Base-by-base conservation (phyloP, 768 basidiomycete species). In the Trametes elegans region DNA sequence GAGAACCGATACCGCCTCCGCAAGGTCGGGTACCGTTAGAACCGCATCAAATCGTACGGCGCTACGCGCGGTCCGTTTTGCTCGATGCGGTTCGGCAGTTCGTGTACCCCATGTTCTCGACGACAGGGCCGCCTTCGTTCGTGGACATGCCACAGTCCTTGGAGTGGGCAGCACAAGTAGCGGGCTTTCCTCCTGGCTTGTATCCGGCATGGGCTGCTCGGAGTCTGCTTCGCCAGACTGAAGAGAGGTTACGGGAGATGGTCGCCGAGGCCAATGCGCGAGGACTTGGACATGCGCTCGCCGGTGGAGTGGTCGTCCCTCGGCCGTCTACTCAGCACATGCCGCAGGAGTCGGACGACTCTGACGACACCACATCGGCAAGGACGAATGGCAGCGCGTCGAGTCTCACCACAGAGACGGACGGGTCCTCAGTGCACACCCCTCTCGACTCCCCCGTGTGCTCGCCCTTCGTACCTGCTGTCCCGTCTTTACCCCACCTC, bases 51-150 rank as follows among this genome's bases (percentile, higher is more conserved):
- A 46, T 45, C 18, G 76, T 85, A 35, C 80, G 86, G 16, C 73
- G 76, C 31, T 76, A 80, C 40, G 88, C 88, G 5, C 83, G 87
- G 27, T 84, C 87, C 18, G 74, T 77, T 3, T 76, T 90, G 13
- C 76, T 89, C 7, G 86, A 91, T 60, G 74, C 80, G 3, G 89
- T 82, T 64, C 81, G 87, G 29, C 76, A 76, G 21, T 79, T 82
- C 62, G 78, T 87, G 23, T 52, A 48, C 14, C 60, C 53, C 57
- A 52, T 53, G 62, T 44, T 56, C 54, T 59, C 34, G 41, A 39
- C 29, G 19, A 41, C 49, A 19, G 55, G 51, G 13, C 35, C 34
- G 60, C 13, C 46, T 32, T 41, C 57, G 1, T 59, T 59, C 18
- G 36, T 21, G n/a, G 23, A 24, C n/a, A 18, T 21, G 7, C 34